phyloP scores from a whole-genome alignment of 352 stramenopile genomes.

The Phytophthora sojae region DNA sequence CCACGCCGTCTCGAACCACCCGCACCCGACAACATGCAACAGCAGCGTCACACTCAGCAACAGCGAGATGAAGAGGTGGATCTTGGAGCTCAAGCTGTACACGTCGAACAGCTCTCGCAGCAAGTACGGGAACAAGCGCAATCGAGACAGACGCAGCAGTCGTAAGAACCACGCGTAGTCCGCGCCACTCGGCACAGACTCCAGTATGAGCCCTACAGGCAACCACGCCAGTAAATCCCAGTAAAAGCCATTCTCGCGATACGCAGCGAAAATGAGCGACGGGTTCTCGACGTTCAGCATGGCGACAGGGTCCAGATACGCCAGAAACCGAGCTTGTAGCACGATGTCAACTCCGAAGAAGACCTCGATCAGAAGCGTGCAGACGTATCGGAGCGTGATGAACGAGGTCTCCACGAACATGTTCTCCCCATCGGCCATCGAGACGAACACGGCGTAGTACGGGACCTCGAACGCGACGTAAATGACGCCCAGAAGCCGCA shows the following conservation, averaged over 20 bases:
- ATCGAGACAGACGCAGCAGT: conserved; percentile 43
- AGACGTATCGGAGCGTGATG: conserved; percentile 29
- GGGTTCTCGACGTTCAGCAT: conserved; percentile 60
- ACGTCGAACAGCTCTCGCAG: conserved; percentile 55
- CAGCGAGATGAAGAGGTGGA: conserved; percentile 46
- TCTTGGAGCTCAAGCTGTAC: conserved; percentile 59
- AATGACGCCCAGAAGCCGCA: conserved; percentile 1
- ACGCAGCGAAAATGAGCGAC: conserved; percentile 55
- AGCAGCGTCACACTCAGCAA: conserved; percentile 50
- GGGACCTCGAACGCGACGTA: conserved; percentile 58
- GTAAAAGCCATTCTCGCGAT: conserved; percentile 60
- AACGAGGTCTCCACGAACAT: conserved; percentile 1
- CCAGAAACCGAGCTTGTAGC: conserved; percentile 54
- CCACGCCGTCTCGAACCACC: conserved; percentile 66
- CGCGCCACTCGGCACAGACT: conserved; percentile 25
- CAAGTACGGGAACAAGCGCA: conserved; percentile 47
- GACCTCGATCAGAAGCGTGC: conserved; percentile 43
- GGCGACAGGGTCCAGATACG: conserved; percentile 56
- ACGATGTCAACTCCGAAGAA: conserved; percentile 60
- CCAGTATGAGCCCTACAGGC: conserved; percentile 48
- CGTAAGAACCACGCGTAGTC: conserved; percentile 53
- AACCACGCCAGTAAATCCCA: conserved; percentile 50
- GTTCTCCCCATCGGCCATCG: conserved; percentile 29
- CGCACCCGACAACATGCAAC: conserved; percentile 56
- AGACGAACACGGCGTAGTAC: conserved; percentile 68